Conservation (phyloP, 139 green algal genomes). For the Chlorella sp. region DNA sequence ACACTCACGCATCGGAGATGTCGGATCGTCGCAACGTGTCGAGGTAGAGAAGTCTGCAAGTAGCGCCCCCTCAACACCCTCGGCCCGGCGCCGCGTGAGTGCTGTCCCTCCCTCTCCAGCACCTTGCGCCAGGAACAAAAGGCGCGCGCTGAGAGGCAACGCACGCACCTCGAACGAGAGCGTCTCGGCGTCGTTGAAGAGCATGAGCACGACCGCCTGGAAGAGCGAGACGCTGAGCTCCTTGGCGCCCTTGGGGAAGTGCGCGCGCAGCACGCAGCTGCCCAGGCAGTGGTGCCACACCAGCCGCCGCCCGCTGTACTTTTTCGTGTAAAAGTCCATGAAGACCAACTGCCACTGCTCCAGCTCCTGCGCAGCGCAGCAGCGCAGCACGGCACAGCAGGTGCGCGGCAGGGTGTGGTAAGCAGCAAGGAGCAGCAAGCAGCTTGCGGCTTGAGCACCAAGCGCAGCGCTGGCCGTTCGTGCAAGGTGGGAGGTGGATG, state of each 20-base stretch:
- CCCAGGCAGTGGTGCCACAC: slow-evolving; percentile 87
- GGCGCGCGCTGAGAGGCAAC: too few relatives aligned
- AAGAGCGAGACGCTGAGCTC: slow-evolving; percentile 78
- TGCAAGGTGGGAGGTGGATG: too few relatives aligned
- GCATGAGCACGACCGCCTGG: slow-evolving; percentile 86
- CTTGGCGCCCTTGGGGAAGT: slow-evolving; percentile 81
- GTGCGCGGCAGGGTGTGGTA: too few relatives aligned
- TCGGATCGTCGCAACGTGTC: too few relatives aligned
- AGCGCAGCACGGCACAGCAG: background rate
- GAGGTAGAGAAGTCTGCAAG: too few relatives aligned
- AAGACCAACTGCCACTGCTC: slow-evolving; percentile 64
- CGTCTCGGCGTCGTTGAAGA: slow-evolving; percentile 87
- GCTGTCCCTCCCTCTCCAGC: too few relatives aligned
- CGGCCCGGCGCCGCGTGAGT: too few relatives aligned
- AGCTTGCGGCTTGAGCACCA: background rate
- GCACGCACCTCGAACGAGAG: slow-evolving; percentile 36
- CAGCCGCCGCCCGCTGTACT: slow-evolving; percentile 88
- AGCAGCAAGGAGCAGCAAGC: too few relatives aligned
- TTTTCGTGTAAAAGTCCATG: slow-evolving; percentile 87
- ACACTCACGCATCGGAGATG: too few relatives aligned
- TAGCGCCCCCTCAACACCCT: too few relatives aligned
- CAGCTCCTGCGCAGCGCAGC: slow-evolving; percentile 43
- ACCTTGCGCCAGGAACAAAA: too few relatives aligned
- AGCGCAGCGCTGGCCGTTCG: background rate
- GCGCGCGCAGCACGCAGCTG: slow-evolving; percentile 64